Percentiles rank a stretch among this genome's conserved stretches.
These are phyloP conservation scores for Saccharomyces hybrid DNA, from an alignment of 1,139 yeast genomes.

Conservation along the genomic window DNA sequence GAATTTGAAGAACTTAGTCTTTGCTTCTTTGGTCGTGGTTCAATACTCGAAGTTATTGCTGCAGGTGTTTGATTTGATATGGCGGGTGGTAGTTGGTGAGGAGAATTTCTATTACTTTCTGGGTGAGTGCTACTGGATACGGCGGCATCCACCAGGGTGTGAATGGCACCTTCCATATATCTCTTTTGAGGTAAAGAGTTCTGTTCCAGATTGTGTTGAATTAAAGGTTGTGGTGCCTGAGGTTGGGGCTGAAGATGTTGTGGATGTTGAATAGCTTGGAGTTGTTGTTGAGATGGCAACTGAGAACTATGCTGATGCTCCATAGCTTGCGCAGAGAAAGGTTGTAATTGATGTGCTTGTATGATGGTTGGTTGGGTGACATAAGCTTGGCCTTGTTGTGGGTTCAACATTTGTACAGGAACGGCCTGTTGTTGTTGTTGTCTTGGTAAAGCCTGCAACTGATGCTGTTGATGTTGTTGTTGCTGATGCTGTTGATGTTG, in stretches of 20 bases:
- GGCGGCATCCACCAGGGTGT: conserved; percentile 29
- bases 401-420: conserved; percentile 7
- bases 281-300: conserved; percentile 11
- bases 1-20: conserved; percentile 6
- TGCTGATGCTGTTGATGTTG: conserved; percentile 17
- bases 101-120: not conserved
- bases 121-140: conserved; percentile 12
- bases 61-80: not conserved
- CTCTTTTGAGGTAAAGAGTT: conserved; percentile 19
- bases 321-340: conserved; percentile 2
- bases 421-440: conserved; percentile 11
- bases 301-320: conserved; percentile 13
- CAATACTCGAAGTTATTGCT: conserved; percentile 2
- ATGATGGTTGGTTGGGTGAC: conserved; percentile 5
- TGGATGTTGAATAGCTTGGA: conserved; percentile 3
- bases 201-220: conserved; percentile 2
- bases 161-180: conserved; percentile 27
- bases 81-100: not conserved
- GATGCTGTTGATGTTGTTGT: conserved; percentile 16
- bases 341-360: conserved; percentile 7
- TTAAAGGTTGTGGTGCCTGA: conserved; percentile 7
- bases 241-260: conserved; percentile 5
- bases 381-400: conserved; percentile 9
- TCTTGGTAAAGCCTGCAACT: conserved; percentile 5
- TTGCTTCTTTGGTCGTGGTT: conserved; percentile 3